Percentiles rank a stretch among this genome's conserved stretches.
Conservation (phyloP, 768 basidiomycete genomes). For the Stropharia rugosoannulata region DNA sequence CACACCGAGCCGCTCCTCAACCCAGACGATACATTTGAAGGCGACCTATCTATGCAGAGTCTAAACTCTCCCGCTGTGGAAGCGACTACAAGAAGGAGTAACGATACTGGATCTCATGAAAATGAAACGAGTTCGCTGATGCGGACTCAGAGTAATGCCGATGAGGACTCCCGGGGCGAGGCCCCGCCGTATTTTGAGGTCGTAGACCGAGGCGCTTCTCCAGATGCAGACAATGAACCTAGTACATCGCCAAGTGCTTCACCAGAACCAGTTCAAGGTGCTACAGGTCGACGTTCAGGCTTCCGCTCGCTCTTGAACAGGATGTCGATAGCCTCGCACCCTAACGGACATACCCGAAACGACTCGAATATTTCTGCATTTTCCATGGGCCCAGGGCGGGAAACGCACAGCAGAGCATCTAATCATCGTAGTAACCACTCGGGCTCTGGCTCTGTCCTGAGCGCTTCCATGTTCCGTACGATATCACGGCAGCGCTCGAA, state of each 20-base stretch:
- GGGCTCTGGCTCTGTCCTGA: background rate
- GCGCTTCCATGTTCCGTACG: constrained; percentile 41
- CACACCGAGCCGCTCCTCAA: constrained; percentile 43
- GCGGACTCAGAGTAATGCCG: constrained; percentile 21
- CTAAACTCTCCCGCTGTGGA: constrained; percentile 17
- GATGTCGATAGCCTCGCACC: constrained; percentile 27
- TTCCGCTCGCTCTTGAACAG: constrained; percentile 47
- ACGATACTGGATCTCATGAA: constrained; percentile 32
- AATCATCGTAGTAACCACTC: background rate
- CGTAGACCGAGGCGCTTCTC: constrained; percentile 21
- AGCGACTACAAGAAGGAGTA: constrained; percentile 22
- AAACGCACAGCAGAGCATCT: constrained; percentile 17
- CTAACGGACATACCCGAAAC: constrained; percentile 26
- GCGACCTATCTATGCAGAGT: constrained; percentile 20
- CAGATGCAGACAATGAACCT: constrained; percentile 9
- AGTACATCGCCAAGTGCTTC: constrained; percentile 10
- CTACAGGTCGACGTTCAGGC: constrained; percentile 38
- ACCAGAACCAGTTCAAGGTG: constrained; percentile 14
- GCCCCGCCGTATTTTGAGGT: constrained; percentile 72
- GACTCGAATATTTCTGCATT: constrained; percentile 26
- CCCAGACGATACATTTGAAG: constrained; percentile 22
- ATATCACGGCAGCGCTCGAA: constrained; percentile 47
- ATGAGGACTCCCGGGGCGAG: constrained; percentile 50
- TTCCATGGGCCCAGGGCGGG: constrained; percentile 16
- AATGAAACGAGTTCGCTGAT: constrained; percentile 29